Base-by-base conservation (phyloP, 1,284 basidiomycete species). In the Marasmius fiardii region DNA sequence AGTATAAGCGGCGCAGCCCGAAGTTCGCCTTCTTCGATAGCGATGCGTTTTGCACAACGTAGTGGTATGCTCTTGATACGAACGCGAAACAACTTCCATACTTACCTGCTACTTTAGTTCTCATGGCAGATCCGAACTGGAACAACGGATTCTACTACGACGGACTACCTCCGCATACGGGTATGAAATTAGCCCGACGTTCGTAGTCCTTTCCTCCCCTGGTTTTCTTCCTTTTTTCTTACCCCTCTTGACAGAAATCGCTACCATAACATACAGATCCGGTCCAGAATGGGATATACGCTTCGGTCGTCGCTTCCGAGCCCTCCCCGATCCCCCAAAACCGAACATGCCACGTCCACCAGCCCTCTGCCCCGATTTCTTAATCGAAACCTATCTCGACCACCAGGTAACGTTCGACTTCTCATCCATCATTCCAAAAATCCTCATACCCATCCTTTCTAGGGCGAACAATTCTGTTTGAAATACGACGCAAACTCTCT, bases 101-200 rank as follows among this genome's bases (percentile, higher is more conserved):
- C 4, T 53, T 23, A 57, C 34, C 28, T 31, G 18, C 16, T 44
- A 2, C 3, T 20, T 18, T 60, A 94, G 96, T 99, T 11, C 83
- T 99, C 53, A 99, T 99, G 96, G 89, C 95, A 5, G 96, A 99
- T 71, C 96, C 96, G 0, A 98, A 99, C 64, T 99, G 96, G 97
- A 99, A 99, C 63, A 87, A 95, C 41, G 96, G 97, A 1, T 98
- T 96, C 71, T 99, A 99, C 73, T 99, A 99, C 67, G 90, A 93
- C 53, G 80, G 82, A n/a, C 69, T 95, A 12, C 97, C 96, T 1
- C 96, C 96, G 2, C 97, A 99, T 69, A 92, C 88, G 2, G 96
- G 96, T 23, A 98, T 99, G 95, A 99, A 99, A 73, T 83, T 99
- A 33, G 97, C 96, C 16, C 83, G 96, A 60, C 96, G 93, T 94